Conservation (phyloP, 2,329 filamentous ascomycete species). For the Ophiostoma himal-ulmi region DNA sequence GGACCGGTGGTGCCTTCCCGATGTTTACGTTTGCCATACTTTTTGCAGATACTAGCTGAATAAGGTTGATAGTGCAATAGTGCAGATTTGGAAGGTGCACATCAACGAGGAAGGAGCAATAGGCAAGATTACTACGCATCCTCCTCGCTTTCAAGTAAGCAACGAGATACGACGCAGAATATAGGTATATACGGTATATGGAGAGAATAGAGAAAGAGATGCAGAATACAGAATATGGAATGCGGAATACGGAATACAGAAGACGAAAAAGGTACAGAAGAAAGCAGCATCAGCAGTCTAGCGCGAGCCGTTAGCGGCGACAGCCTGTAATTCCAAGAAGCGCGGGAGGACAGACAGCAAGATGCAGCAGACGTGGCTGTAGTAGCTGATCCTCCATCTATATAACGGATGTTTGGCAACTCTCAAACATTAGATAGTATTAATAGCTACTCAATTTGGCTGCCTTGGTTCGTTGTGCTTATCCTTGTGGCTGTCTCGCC, state of each 20-base stretch:
- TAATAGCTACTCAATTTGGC: background rate
- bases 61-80: background rate
- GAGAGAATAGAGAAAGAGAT: background rate
- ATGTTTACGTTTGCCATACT: slow-evolving; percentile 1
- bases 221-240: background rate
- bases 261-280: background rate
- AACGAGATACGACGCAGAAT: background rate
- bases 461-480: background rate
- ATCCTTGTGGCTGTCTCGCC: background rate
- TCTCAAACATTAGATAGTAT: background rate
- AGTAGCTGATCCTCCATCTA: no score
- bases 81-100: background rate
- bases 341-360: background rate
- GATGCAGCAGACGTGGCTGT: background rate
- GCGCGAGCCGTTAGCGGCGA: background rate
- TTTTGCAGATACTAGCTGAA: background rate
- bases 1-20: slow-evolving; percentile 7
- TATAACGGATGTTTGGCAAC: no score
- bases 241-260: background rate
- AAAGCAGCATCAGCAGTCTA: background rate
- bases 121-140: background rate
- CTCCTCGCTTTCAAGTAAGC: background rate
- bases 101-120: background rate
- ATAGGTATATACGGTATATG: no score
- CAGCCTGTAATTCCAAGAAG: background rate